Percentiles rank a stretch among this genome's conserved stretches.
These are phyloP conservation scores for Crotalaria pallida DNA, from an alignment of 306 rosid species.

Conservation along the genomic window DNA sequence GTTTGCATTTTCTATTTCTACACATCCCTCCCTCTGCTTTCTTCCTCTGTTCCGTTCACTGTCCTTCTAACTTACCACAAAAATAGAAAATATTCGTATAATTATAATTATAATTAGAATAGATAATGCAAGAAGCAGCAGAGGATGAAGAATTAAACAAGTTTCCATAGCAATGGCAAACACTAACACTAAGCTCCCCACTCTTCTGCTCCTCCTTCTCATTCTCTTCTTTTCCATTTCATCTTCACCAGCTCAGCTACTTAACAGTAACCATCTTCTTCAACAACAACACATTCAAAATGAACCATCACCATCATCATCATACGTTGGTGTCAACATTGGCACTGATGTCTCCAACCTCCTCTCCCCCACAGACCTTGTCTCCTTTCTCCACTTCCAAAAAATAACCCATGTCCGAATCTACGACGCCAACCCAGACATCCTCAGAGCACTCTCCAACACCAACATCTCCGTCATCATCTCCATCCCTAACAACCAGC, in stretches of 20 bases:
- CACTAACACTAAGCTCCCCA: no score
- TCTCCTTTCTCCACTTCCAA: conserved; percentile 59
- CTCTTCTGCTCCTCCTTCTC: neutral
- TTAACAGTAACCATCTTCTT: no score
- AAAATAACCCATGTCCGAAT: conserved; percentile 67
- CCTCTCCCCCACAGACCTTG: conserved; percentile 41
- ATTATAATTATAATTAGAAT: neutral
- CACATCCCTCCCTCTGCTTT: neutral
- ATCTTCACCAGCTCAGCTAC: conserved; percentile 6
- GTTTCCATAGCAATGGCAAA: conserved; percentile 57
- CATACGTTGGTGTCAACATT: conserved; percentile 80
- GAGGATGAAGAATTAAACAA: conserved; percentile 48
- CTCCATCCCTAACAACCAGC: conserved; percentile 86
- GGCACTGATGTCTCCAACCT: conserved; percentile 76
- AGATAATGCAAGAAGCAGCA: conserved; percentile 82
- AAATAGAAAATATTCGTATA: no score
- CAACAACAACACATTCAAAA: no score
- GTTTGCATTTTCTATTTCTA: neutral
- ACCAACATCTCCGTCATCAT: conserved; percentile 69
- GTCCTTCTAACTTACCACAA: no score
- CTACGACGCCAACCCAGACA: conserved; percentile 74
- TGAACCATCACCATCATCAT: no score
- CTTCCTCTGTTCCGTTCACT: neutral
- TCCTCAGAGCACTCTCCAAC: conserved; percentile 58
- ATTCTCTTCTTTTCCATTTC: conserved; percentile 17